These are phyloP conservation scores for Phytophthora foliorum DNA, from an alignment of 352 stramenopile species.

Conservation along the genomic window DNA sequence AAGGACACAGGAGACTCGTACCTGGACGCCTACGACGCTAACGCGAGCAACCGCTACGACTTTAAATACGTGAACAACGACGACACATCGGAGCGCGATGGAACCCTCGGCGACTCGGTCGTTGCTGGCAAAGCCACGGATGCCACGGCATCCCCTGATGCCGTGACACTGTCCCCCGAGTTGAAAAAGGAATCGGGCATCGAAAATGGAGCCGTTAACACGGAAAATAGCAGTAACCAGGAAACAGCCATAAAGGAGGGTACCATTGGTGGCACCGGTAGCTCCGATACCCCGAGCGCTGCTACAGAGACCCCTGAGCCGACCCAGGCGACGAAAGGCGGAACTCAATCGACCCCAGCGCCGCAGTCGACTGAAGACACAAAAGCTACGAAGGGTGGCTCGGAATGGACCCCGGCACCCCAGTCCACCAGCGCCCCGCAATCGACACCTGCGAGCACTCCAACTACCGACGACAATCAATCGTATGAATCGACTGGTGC, in stretches of 20 bases:
- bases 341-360: neutral
- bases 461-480: neutral
- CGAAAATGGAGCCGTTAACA: constrained; percentile 19
- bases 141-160: constrained; percentile 13
- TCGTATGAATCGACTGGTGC: constrained; percentile 5
- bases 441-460: constrained; percentile 4
- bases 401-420: constrained; percentile 13
- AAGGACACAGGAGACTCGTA: constrained; percentile 24
- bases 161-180: constrained; percentile 20
- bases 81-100: constrained; percentile 10
- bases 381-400: constrained; percentile 16
- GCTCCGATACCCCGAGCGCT: neutral
- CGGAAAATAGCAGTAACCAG: neutral
- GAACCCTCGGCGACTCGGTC: constrained; percentile 29
- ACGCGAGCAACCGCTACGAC: constrained; percentile 23
- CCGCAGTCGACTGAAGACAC: constrained; percentile 7
- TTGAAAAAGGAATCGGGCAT: constrained; percentile 24
- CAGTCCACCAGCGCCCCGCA: neutral
- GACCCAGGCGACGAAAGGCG: neutral
- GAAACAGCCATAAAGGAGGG: constrained; percentile 5
- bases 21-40: constrained; percentile 6
- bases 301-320: constrained; percentile 1
- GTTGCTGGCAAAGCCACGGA: constrained; percentile 22
- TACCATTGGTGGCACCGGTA: constrained; percentile 4
- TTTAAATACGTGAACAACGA: constrained; percentile 32